These are phyloP conservation scores for Metarhizium humberi DNA, from an alignment of 2,329 filamentous ascomycete species.

Conservation along the genomic window DNA sequence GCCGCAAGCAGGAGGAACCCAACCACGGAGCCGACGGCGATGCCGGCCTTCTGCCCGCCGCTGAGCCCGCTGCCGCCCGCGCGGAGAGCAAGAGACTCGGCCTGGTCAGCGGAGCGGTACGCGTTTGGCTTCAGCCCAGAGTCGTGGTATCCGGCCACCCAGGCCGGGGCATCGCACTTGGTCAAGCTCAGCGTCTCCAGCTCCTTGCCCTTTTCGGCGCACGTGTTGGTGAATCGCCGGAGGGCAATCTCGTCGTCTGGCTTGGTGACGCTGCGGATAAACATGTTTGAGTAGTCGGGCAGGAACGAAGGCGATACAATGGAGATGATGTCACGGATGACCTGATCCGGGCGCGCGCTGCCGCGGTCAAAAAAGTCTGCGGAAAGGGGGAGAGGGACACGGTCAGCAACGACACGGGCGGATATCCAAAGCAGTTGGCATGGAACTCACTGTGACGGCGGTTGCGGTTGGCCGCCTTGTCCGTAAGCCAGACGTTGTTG, in stretches of 20 bases:
- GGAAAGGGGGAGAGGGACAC: neutral
- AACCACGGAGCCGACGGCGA: no score
- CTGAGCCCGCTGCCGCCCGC: no score
- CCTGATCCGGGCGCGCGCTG: conserved; percentile 3
- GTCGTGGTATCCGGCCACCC: no score
- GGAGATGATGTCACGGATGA: conserved; percentile 1
- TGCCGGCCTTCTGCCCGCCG: no score
- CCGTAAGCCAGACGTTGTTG: conserved; percentile 5
- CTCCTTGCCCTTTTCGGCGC: neutral
- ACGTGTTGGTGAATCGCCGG: neutral
- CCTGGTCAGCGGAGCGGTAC: no score
- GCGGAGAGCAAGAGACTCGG: no score
- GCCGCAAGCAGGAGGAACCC: no score
- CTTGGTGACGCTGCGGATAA: neutral
- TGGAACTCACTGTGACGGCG: conserved; percentile 4
- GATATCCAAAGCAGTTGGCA: no score
- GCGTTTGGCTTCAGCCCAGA: no score
- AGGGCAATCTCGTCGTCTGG: neutral
- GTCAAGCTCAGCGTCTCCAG: neutral
- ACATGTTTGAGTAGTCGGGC: neutral
- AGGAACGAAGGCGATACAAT: neutral
- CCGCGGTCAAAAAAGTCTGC: conserved; percentile 7
- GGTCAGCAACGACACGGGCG: no score
- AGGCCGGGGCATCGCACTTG: neutral
- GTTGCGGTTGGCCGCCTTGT: conserved; percentile 6